Evolutionary conservation across 805 yeast species (phyloP), one percentile per base, ranked within the genome.

Genomic region (Saccharomycopsis javanensis): DNA sequence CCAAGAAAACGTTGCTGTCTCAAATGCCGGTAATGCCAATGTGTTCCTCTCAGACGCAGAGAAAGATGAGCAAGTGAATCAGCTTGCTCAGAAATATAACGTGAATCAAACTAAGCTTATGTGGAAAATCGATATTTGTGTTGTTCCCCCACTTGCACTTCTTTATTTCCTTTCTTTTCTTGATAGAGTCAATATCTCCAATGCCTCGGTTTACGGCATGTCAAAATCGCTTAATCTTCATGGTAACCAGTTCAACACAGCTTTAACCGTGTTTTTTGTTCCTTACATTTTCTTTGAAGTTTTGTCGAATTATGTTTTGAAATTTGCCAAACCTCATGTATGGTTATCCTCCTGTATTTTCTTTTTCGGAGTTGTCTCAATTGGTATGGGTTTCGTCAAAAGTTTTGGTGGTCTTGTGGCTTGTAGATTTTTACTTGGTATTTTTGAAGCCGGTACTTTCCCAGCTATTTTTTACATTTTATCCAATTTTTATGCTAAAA

Each of bases 161-260:
- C 73, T 88, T 50, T 88, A 88, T 65, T 80, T 88, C 68, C 75
- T 87, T 60, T 84, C 92, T 0, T 88, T 87, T 66, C 71, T 88
- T 65, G 95, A 88, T 68, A 76, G 95, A 68, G 91, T 87, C 58
- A 88, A 88, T 68, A 85, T 88, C 60, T 81, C 91, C 31, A 87
- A 88, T 69, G 95, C 96, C 6, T 81, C 81, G 59, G 78, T 84
- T 56, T 86, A 86, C 65, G 89, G 89, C 11, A 73, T 88, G 73
- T 75, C 75, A 20, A 69, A 64, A 1, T 86, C 82, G 57, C 68
- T 88, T 35, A 64, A 74, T 18, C 72, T 88, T 46, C 67, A 69
- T 1, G 85, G 85, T 7, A 75, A 76, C 62, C 83, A 85, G 64
- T 85, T 76, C 72, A 81, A 83, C 65, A 76, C 75, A 34, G 84